Evolutionary conservation across 1,284 basidiomycete species (phyloP).

Genomic region (Ustilago lituana): DNA sequence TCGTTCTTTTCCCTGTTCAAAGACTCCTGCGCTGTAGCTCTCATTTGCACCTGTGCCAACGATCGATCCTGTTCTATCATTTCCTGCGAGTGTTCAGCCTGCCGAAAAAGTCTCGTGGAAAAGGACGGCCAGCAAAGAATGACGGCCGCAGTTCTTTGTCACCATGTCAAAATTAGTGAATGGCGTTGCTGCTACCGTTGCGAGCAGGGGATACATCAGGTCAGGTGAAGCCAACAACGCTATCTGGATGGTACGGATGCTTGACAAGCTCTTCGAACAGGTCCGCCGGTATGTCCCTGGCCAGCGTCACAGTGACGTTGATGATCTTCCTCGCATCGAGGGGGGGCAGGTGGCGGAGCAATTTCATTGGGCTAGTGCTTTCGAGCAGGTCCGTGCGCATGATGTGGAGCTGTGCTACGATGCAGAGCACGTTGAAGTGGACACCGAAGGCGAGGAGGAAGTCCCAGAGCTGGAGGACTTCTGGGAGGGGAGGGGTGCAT

Average conservation of each 20-base stretch:
- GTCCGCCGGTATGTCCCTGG: conserved; percentile 83
- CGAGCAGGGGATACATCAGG: too few species aligned
- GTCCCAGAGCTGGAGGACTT: conserved; percentile 95
- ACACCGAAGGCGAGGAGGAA: conserved; percentile 95
- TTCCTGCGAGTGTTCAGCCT: too few species aligned
- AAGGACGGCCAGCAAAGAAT: too few species aligned
- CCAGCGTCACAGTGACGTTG: conserved; percentile 88
- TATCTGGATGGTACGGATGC: conserved; percentile 49
- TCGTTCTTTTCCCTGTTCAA: conserved; percentile 2
- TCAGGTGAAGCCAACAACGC: conserved; percentile 27
- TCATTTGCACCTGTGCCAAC: conserved; percentile 27
- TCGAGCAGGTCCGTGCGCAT: conserved; percentile 88
- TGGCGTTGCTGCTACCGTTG: too few species aligned
- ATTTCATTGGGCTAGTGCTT: conserved; percentile 88
- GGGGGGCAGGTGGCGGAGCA: conserved; percentile 92
- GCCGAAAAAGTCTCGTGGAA: too few species aligned
- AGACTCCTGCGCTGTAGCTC: conserved; percentile 36
- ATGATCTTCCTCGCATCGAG: conserved; percentile 87
- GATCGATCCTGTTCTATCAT: conserved; percentile 18
- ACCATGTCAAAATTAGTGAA: too few species aligned
- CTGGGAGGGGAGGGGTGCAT: conserved; percentile 92
- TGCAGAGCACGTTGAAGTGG: conserved; percentile 92
- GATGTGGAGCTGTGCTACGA: conserved; percentile 90
- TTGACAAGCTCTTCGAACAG: conserved; percentile 54
- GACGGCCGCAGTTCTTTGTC: too few species aligned